phyloP scores from a whole-genome alignment of 208 protist genomes.

The Leishmania braziliensis region DNA sequence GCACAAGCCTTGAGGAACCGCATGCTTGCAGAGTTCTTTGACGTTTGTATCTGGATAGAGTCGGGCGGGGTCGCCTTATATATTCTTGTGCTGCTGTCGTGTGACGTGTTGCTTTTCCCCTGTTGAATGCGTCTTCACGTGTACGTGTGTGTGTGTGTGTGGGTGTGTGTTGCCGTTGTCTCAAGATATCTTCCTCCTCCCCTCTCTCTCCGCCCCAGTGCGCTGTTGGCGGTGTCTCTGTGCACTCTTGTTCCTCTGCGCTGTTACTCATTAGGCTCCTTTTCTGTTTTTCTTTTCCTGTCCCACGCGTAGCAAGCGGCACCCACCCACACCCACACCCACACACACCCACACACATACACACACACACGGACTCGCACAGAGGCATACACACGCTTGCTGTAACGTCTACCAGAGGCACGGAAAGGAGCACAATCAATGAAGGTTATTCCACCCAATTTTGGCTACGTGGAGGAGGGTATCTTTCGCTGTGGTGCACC shows the following conservation, averaged over 20 bases:
- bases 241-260: not conserved
- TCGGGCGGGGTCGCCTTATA: not conserved
- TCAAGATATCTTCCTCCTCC: not conserved
- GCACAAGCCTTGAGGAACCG: not conserved
- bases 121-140: not conserved
- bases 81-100: not conserved
- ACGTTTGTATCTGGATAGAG: not conserved
- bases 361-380: not conserved
- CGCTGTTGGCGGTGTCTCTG: not conserved
- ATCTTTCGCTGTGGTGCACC: constrained; percentile 97
- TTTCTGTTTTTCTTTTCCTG: not conserved
- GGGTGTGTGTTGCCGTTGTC: not conserved
- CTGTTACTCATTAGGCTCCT: not conserved
- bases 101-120: not conserved
- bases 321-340: not conserved
- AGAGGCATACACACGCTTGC: not conserved
- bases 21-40: not conserved
- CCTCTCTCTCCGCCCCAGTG: not conserved
- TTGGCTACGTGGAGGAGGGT: constrained; percentile 96
- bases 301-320: not conserved
- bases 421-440: constrained; percentile 29
- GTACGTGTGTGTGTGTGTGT: not conserved
- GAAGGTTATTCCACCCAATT: constrained; percentile 94
- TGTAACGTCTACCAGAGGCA: not conserved
- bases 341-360: not conserved